These are phyloP conservation scores for Ceriops tagal DNA, from an alignment of 345 rosid species.

Conservation along the genomic window DNA sequence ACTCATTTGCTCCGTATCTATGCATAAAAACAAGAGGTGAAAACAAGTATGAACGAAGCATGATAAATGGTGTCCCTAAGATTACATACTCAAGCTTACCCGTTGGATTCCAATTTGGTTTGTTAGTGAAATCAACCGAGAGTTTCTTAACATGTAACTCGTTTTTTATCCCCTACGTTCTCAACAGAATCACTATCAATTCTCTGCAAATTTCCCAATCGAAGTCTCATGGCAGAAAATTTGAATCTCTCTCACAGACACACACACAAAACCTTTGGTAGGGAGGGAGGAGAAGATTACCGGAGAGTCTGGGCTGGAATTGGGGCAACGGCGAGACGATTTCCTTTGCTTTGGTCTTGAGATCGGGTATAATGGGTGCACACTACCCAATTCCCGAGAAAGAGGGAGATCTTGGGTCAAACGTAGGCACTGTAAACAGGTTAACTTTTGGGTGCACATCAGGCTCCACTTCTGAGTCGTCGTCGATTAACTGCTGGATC, in stretches of 20 bases:
- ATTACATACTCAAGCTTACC: constrained; percentile 30
- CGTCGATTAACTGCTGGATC: constrained; percentile 35
- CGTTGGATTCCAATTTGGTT: constrained; percentile 58
- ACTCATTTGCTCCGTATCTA: constrained; percentile 57
- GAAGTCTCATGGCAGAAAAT: too few species aligned
- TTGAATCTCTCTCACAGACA: too few species aligned
- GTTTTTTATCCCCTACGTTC: not conserved
- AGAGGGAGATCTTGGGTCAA: too few species aligned
- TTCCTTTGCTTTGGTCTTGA: constrained; percentile 41
- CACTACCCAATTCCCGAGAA: too few species aligned
- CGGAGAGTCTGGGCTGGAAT: constrained; percentile 33
- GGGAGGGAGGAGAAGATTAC: not conserved
- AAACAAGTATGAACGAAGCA: not conserved
- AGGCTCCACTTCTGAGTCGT: constrained; percentile 52
- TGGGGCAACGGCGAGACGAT: constrained; percentile 45
- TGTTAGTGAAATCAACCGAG: constrained; percentile 19
- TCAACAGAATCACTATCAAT: constrained; percentile 23
- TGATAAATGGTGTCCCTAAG: not conserved
- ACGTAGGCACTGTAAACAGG: too few species aligned
- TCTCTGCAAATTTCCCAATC: constrained; percentile 8
- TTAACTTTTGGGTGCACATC: too few species aligned
- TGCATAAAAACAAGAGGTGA: not conserved
- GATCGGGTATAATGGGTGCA: too few species aligned
- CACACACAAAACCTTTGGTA: too few species aligned
- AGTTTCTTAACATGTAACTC: constrained; percentile 27